phyloP scores from a whole-genome alignment of 768 basidiomycete genomes.

The Suillus occidentalis region DNA sequence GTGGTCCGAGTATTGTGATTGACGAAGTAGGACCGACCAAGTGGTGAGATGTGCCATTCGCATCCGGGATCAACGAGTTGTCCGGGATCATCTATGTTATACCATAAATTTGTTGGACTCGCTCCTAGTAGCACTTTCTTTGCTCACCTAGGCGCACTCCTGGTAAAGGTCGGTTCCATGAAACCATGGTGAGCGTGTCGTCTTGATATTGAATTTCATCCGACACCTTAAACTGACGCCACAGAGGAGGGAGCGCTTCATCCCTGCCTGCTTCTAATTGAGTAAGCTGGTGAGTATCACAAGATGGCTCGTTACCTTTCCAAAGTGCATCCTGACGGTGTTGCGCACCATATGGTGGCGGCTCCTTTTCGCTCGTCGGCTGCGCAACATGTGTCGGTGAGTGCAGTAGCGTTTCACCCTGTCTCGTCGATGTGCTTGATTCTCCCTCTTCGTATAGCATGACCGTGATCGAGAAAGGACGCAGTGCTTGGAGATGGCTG shows the following conservation, averaged over 20 bases:
- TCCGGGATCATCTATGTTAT: neutral
- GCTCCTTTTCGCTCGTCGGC: neutral
- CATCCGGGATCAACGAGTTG: neutral
- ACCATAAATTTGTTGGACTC: neutral
- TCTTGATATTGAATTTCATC: neutral
- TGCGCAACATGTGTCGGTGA: too few species aligned
- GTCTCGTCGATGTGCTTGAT: too few species aligned
- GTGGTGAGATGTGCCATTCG: conserved; percentile 2
- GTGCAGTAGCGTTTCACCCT: too few species aligned
- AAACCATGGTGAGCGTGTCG: neutral
- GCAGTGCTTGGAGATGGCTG: neutral
- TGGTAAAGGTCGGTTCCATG: neutral
- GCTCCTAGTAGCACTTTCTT: neutral
- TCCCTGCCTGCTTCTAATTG: neutral
- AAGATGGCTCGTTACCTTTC: neutral
- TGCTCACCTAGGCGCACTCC: neutral
- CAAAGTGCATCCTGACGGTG: neutral
- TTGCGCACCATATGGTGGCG: neutral
- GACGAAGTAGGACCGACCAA: neutral
- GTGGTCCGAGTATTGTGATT: neutral
- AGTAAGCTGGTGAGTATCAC: neutral
- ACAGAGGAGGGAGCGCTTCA: neutral
- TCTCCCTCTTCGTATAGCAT: too few species aligned
- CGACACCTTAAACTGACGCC: neutral
- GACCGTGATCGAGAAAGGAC: too few species aligned